Evolutionary conservation across 1,284 basidiomycete species (phyloP), one percentile per base, ranked within the genome.

Genomic region (Puccinia coronata): DNA sequence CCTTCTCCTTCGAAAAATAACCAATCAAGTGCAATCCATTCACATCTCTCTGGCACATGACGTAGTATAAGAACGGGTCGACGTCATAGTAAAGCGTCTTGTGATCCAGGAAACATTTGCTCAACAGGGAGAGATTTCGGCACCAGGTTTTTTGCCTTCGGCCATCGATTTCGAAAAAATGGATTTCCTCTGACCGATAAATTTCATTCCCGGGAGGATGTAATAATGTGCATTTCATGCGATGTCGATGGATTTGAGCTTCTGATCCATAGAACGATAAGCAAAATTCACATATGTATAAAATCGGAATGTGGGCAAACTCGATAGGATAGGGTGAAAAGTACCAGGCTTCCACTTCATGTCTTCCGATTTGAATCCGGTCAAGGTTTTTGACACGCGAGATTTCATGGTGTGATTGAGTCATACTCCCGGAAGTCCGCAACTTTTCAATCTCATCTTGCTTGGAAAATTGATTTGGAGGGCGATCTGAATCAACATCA

Each of bases 31-130:
- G 97, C 85, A 93, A 95, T 25, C 97, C 97, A 31, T 90, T 88
- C 41, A 93, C 92, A 88, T 99, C 96, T 82, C 95, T 91, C 85
- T 92, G 91, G 78, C 92, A 85, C 95, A 99, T 96, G 86, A 96
- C 92, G 89, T 99, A 99, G 89, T 96, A 99, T 89, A 99, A 90
- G 89, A 99, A 99, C 4, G 97, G 97, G 82, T 98, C 98, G 84
- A 99, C 97, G 87, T 99, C 97, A 88, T 98, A 99, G 88, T 99
- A 99, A 83, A 99, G 89, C 39, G 97, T 99, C 89, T 99, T 99
- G 82, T 99, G 97, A 86, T 99, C 97, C 83, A 99, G 91, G 87
- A 99, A 99, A 86, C 95, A 97, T 88, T 99, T 99, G 61, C 93
- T 96, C 61, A 99, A 88, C 83, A 99, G 89, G 87, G 96, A 99